Evolutionary conservation across 2,329 filamentous ascomycete species (phyloP).

Genomic region (Byssothecium circinans): DNA sequence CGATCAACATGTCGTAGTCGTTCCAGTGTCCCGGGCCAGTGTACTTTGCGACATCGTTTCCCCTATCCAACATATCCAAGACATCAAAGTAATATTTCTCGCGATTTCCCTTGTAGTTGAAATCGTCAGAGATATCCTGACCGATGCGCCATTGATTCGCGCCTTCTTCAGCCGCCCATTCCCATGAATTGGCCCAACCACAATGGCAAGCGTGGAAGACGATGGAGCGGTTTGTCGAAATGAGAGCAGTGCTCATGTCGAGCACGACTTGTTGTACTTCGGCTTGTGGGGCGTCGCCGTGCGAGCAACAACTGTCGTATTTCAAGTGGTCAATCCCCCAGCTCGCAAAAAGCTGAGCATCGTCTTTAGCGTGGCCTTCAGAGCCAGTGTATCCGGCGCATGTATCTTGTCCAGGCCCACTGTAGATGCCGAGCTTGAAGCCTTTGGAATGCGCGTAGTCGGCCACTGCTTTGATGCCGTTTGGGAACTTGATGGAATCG

Average conservation of each 20-base stretch:
- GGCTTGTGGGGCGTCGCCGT: conserved; percentile 17
- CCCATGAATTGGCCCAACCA: conserved; percentile 24
- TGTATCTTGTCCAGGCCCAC: conserved; percentile 29
- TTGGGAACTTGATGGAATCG: conserved; percentile 43
- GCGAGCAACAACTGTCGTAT: conserved; percentile 28
- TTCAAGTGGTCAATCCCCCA: conserved; percentile 32
- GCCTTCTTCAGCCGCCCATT: conserved; percentile 25
- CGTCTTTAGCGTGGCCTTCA: conserved; percentile 21
- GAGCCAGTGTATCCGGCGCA: conserved; percentile 27
- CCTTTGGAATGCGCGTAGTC: conserved; percentile 42
- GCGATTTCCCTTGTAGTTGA: conserved; percentile 40
- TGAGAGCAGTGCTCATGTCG: conserved; percentile 23
- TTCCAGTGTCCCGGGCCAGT: conserved; percentile 25
- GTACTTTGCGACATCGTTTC: conserved; percentile 25
- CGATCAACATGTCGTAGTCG: conserved; percentile 30
- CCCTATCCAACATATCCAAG: conserved; percentile 43
- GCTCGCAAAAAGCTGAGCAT: conserved; percentile 27
- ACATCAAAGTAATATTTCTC: conserved; percentile 44
- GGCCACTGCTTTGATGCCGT: conserved; percentile 41
- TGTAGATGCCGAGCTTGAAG: conserved; percentile 47
- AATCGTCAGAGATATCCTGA: conserved; percentile 36
- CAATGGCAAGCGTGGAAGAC: conserved; percentile 31
- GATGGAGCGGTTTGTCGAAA: conserved; percentile 20
- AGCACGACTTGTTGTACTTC: conserved; percentile 26
- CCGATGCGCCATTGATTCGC: conserved; percentile 31